These are phyloP conservation scores for Malassezia pachydermatis DNA, from an alignment of 1,284 basidiomycete species.

Conservation along the genomic window DNA sequence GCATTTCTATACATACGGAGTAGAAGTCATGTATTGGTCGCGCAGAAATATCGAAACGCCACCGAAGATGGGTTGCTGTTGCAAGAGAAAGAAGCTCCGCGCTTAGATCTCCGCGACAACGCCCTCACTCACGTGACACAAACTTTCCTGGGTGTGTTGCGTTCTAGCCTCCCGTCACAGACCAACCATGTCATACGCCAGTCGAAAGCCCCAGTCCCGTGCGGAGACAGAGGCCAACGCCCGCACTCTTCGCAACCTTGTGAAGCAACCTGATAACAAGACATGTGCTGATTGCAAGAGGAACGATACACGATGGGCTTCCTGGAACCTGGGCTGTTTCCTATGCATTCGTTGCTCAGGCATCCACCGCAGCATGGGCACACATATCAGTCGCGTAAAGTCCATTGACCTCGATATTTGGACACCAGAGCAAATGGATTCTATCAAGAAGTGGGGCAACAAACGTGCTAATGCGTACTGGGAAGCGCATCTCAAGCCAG, in stretches of 20 bases:
- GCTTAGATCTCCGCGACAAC: background rate
- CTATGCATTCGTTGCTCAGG: slow-evolving; percentile 97
- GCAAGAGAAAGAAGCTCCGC: background rate
- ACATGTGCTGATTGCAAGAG: slow-evolving; percentile 55
- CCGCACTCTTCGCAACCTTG: slow-evolving; percentile 33
- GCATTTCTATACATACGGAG: slow-evolving; percentile 14
- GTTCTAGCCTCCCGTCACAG: background rate
- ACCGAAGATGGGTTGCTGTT: background rate
- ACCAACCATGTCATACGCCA: slow-evolving; percentile 35
- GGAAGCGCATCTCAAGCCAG: slow-evolving; percentile 87
- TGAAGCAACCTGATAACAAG: slow-evolving; percentile 72
- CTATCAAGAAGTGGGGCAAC: slow-evolving; percentile 77
- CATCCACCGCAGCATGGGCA: slow-evolving; percentile 94
- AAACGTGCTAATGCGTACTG: slow-evolving; percentile 82
- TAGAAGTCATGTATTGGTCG: slow-evolving; percentile 19
- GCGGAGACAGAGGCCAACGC: slow-evolving; percentile 45
- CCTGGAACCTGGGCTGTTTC: slow-evolving; percentile 90
- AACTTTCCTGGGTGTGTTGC: background rate
- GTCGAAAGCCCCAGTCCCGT: slow-evolving; percentile 34
- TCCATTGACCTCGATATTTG: slow-evolving; percentile 95
- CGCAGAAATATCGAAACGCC: background rate
- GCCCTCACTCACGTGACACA: background rate
- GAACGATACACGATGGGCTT: slow-evolving; percentile 85
- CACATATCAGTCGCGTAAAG: slow-evolving; percentile 67
- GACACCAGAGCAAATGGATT: slow-evolving; percentile 92